Evolutionary conservation across 192 early-diverging fungal species (phyloP), one percentile per base, ranked within the genome.

Genomic region (Coemansia sp.): DNA sequence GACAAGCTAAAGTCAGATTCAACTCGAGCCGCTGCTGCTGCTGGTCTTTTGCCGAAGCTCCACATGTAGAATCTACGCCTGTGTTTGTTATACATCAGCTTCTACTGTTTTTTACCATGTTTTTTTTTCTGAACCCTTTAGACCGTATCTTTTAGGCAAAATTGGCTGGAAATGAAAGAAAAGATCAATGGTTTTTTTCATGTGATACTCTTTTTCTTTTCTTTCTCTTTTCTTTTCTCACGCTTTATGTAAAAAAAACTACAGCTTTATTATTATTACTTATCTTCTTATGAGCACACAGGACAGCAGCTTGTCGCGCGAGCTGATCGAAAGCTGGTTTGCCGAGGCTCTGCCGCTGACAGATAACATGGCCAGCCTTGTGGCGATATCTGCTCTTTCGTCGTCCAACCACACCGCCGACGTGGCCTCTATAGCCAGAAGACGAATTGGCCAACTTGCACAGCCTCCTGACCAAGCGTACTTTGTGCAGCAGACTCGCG

Each of bases 401-500:
- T 69, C 73, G 0, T 68, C 73, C 8, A 76, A 67, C 56, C 64
- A 61, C 25, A 64, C 68, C 2, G 17, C 31, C 11, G 14, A 60
- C 16, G 52, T 70, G n/a, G 50, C 64, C 3, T n/a, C 30, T 5
- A 40, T 63, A 2, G 60, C 63, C 12, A 59, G 48, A 28, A 51
- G 60, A 42, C 73, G 64, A 5, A n/a, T 76, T 10, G 18, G 52
- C 8, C 52, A 76, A 48, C 63, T 76, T 14, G 50, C 0, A 4
- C 38, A 63, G 30, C 11, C 45, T 0, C 32, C 64, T 0, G 73
- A 70, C 14, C 57, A 66, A 54, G 64, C 48, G 6, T 49, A 20
- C 6, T 76, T 70, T 60, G 40, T 76, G 16, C 73, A 67, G 36
- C 73, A 70, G 63, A 49, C 73, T 2, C 68, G 73, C 60, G 73